A percentile compares a stretch with the other conserved stretches of the same genome.
Conservation (phyloP, 2,329 filamentous ascomycete genomes). For the Bipolaris sorokiniana region DNA sequence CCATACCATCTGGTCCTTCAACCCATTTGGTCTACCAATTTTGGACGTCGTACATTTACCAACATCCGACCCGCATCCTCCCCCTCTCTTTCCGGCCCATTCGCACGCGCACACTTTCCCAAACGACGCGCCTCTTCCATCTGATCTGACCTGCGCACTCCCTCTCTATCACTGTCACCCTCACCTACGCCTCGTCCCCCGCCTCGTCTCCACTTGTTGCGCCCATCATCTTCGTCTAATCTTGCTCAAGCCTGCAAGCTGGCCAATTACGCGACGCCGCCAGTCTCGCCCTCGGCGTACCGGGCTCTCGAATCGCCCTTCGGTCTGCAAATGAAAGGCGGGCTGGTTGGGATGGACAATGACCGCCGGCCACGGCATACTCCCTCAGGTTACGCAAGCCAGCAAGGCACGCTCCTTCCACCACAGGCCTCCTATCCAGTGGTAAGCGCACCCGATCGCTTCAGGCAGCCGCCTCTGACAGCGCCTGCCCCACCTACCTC, state of each 20-base stretch:
- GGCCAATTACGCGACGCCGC: conserved; percentile 67
- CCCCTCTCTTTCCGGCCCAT: conserved; percentile 15
- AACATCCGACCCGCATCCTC: conserved; percentile 18
- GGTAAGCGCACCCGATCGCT: conserved; percentile 56
- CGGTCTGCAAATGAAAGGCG: conserved; percentile 60
- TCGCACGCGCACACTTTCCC: conserved; percentile 1
- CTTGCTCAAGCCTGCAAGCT: conserved; percentile 60
- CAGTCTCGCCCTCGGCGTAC: conserved; percentile 70
- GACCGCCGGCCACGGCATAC: conserved; percentile 76
- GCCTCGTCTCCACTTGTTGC: conserved; percentile 19
- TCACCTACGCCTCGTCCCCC: conserved; percentile 4
- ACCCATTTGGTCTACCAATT: conserved; percentile 36
- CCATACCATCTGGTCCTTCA: conserved; percentile 39
- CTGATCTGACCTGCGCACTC: conserved; percentile 15
- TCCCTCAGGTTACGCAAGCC: conserved; percentile 66
- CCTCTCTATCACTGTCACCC: not conserved
- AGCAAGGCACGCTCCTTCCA: conserved; percentile 56
- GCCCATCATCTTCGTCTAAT: conserved; percentile 18
- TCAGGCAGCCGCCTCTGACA: conserved; percentile 54
- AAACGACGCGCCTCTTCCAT: conserved; percentile 16
- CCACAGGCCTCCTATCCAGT: conserved; percentile 52
- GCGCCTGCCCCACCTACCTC: conserved; percentile 52
- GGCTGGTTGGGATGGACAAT: conserved; percentile 75
- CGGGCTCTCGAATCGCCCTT: conserved; percentile 64
- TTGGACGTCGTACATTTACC: conserved; percentile 37